A percentile compares a stretch with the other conserved stretches of the same genome.
Conservation (phyloP, 495 filamentous ascomycete species). For the Aspergillus biplanus region DNA sequence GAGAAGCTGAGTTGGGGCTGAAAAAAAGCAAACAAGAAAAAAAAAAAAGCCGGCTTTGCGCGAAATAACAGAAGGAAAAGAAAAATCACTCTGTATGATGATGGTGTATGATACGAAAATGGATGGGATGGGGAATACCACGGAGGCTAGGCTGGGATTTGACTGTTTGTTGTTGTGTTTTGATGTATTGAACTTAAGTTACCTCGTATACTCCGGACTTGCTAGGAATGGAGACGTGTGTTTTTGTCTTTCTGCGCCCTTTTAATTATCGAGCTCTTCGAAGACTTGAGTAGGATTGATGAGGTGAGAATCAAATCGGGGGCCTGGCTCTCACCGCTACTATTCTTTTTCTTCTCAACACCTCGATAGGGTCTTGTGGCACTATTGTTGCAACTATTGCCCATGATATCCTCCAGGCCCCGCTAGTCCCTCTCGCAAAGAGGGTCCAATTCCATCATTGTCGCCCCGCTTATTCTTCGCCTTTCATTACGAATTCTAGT, state of each 20-base stretch:
- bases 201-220: no score
- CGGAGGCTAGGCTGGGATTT: constrained; percentile 7
- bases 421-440: background rate
- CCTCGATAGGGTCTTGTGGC: background rate
- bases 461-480: background rate
- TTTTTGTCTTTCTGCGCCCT: background rate
- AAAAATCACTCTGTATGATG: constrained; percentile 17
- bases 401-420: background rate
- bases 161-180: constrained; percentile 1
- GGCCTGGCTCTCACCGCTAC: background rate
- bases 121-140: constrained; percentile 9
- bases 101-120: constrained; percentile 22
- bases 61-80: constrained; percentile 1
- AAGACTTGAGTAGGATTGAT: background rate
- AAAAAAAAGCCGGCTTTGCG: background rate
- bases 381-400: constrained; percentile 7
- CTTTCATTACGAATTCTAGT: background rate
- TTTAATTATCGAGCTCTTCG: background rate
- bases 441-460: background rate
- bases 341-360: background rate
- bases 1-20: constrained; percentile 4
- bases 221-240: background rate
- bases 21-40: constrained; percentile 5
- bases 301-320: background rate
- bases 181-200: background rate